Conservation (phyloP, 805 yeast genomes). For the Lipomyces sp. region DNA sequence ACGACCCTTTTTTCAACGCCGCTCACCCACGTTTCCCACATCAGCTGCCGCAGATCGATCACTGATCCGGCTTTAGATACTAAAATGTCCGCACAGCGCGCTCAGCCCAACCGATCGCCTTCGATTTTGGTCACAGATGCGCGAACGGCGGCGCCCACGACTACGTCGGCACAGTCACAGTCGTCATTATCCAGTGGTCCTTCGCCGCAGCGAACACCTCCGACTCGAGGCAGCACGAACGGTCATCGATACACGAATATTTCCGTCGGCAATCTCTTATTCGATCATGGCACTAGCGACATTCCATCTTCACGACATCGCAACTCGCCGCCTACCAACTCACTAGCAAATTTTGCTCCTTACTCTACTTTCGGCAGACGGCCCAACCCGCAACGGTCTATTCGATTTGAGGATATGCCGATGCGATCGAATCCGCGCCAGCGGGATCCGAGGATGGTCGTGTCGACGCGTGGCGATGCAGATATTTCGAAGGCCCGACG, state of each 20-base stretch:
- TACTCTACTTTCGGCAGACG: conserved; percentile 8
- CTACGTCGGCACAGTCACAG: conserved; percentile 47
- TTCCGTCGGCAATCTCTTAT: conserved; percentile 76
- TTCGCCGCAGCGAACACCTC: conserved; percentile 41
- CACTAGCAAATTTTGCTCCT: conserved; percentile 13
- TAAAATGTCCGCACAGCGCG: conserved; percentile 3
- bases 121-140: conserved; percentile 92
- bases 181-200: conserved; percentile 46
- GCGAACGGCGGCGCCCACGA: conserved; percentile 51
- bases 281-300: conserved; percentile 67
- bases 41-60: neutral
- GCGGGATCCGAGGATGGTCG: conserved; percentile 21
- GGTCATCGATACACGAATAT: conserved; percentile 66
- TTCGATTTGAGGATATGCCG: conserved; percentile 20
- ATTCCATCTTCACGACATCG: conserved; percentile 80
- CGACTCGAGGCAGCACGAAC: neutral
- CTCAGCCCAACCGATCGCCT: conserved; percentile 64
- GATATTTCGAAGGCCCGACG: conserved; percentile 8
- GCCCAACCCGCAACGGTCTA: neutral
- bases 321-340: conserved; percentile 42
- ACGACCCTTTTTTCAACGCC: too few relatives aligned
- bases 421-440: conserved; percentile 8
- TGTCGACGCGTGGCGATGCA: conserved; percentile 7
- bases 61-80: neutral
- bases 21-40: too few relatives aligned